Base-by-base conservation (phyloP, 768 basidiomycete species). In the Calocera viscosa region DNA sequence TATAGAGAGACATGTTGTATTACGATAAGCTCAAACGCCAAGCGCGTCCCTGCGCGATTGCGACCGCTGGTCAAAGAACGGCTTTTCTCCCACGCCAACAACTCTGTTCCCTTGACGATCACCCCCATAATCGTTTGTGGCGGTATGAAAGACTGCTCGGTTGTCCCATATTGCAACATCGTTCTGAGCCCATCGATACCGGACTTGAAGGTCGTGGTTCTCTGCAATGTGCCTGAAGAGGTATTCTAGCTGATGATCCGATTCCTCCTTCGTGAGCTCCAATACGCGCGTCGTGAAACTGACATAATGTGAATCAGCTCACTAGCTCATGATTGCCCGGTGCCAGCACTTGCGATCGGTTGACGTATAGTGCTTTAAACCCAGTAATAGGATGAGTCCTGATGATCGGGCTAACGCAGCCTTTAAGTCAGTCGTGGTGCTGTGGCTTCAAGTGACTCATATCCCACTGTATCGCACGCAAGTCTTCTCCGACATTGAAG, bases 111-210 rank as follows among this genome's bases (percentile, higher is more conserved):
- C 85, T 53, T 72, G 71, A 60, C 81, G 76, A 28, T 70, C 70
- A 19, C 73, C 73, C 2, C 68, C 69, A 70, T 79, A 80, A 67
- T 28, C 53, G 19, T 60, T 60, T 72, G 72, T 75, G 26, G 74
- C 75, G 38, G 75, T 82, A 69, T 83, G 82, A 73, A 77, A 79
- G 0, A 81, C 81, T 19, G 78, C 75, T 47, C 83, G 74, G 71
- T 86, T 86, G 66, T 84, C 84, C 85, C 84, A 86, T 70, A 86
- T 83, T 0, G 85, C 85, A 28, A 85, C 72, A 66, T 82, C 82
- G 70, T 84, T 80, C 41, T 72, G 71, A 35, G 75, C 73, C 83
- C 85, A 86, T 22, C 79, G 78, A 77, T 77, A 82, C 28, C 82
- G 67, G 32, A 73, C 73, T 69, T 83, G 83, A 19, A 84, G 73